These are phyloP conservation scores for Neurospora africana DNA, from an alignment of 495 filamentous ascomycete genomes.

Conservation along the genomic window DNA sequence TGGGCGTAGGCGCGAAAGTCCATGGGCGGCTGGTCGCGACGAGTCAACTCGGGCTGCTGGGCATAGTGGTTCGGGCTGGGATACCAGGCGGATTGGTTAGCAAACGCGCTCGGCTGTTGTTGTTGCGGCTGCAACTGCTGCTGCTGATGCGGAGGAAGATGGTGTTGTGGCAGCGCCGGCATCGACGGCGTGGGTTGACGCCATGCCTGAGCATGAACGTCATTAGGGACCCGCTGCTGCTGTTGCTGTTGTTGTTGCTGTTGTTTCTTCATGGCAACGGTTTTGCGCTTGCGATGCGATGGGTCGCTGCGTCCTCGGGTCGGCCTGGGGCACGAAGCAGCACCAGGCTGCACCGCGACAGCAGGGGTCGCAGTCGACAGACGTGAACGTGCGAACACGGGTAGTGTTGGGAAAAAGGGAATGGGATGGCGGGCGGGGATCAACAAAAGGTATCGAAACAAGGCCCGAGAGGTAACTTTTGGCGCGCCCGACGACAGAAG, in stretches of 20 bases:
- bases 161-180: conserved; percentile 21
- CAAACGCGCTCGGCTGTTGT: conserved; percentile 14
- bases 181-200: conserved; percentile 24
- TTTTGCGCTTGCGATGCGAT: background rate
- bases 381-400: background rate
- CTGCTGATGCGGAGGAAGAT: conserved; percentile 13
- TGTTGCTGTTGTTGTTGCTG: background rate
- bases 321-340: conserved; percentile 19
- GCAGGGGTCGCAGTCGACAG: conserved; percentile 6
- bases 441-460: background rate
- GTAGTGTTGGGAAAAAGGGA: too few species aligned
- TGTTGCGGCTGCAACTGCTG: conserved; percentile 7
- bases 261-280: conserved; percentile 23
- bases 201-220: conserved; percentile 22
- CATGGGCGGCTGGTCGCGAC: conserved; percentile 26
- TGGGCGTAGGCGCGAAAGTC: conserved; percentile 21
- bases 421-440: too few species aligned
- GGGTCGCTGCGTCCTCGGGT: conserved; percentile 9
- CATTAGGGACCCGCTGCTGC: conserved; percentile 17
- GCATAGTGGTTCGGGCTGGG: conserved; percentile 21
- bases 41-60: conserved; percentile 33
- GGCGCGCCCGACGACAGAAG: background rate
- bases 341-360: conserved; percentile 20
- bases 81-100: conserved; percentile 26
- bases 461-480: background rate